Base-by-base conservation (phyloP, 2,329 filamentous ascomycete genomes). In the Claviceps pazoutovae region DNA sequence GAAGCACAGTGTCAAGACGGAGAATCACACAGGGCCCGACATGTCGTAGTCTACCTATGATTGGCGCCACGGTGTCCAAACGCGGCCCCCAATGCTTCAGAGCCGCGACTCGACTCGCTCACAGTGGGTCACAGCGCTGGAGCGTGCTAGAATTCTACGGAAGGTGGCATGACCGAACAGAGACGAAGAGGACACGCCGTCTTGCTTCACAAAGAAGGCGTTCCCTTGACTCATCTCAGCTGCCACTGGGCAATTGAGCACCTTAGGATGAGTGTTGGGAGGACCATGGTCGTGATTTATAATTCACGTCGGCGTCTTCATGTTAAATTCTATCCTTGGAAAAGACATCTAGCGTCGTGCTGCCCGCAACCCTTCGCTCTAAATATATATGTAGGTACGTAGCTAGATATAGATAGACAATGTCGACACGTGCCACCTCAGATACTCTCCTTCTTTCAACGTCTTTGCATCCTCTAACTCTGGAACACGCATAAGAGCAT, bases 21-120 rank as follows among this genome's bases (percentile, higher is more conserved):
- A 34, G 34, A 1, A 4, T 7, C 49, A 43, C 49, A 54, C 53
- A 46, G 13, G 26, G 44, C 13, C 46, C 46, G 36, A 14, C 49
- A 30, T 21, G 46, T 56, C 49, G 50, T 36, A 47, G 48, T 52
- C 52, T 51, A 19, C 19, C 19, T 19, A 46, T 49, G 51, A 48
- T 50, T 55, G 39, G 54, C 50, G 55, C 51, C 54, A 54, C 52
- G 16, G 48, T 54, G 46, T 48, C 41, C 52, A 23, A 49, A 38
- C 13, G 46, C 34, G 41, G 37, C 41, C 46, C 36, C 45, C 48
- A 37, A 48, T 51, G 43, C 43, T 50, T 50, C 43, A 21, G 42
- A 30, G 38, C 14, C 23, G 38, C 38, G 34, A 36, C 48, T 38
- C 47, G 8, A 36, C 48, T 38, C 47, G 8, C 21, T 23, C 7